Percentiles rank a stretch among this genome's conserved stretches.
These are phyloP conservation scores for Phytophthora meadii DNA, from an alignment of 352 stramenopile species.

Conservation along the genomic window DNA sequence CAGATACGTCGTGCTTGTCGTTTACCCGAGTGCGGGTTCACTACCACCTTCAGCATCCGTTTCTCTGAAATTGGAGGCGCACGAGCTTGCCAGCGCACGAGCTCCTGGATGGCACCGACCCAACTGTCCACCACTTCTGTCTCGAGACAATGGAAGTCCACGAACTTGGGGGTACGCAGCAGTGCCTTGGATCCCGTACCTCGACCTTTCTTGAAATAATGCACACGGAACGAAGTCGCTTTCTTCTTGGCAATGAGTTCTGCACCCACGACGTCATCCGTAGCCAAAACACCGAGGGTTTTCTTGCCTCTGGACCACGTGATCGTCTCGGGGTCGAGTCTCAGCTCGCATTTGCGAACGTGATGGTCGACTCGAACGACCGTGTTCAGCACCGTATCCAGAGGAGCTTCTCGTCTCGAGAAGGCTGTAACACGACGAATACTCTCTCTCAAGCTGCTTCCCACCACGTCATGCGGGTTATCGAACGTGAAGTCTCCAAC, in stretches of 20 bases:
- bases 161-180: conserved; percentile 47
- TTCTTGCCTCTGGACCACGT: conserved; percentile 63
- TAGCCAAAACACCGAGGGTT: conserved; percentile 57
- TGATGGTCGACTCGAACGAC: conserved; percentile 49
- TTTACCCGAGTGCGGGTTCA: conserved; percentile 85
- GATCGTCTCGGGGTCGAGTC: conserved; percentile 69
- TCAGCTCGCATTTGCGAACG: conserved; percentile 59
- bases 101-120: conserved; percentile 76
- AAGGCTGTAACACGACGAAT: conserved; percentile 86
- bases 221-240: conserved; percentile 57
- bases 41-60: conserved; percentile 78
- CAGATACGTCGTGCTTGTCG: conserved; percentile 71
- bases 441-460: conserved; percentile 68
- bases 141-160: conserved; percentile 61
- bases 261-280: conserved; percentile 81
- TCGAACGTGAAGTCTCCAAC: conserved; percentile 82
- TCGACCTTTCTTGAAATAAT: conserved; percentile 79
- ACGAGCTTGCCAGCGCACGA: conserved; percentile 83
- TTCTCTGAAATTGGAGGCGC: conserved; percentile 73
- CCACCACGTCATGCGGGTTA: conserved; percentile 56
- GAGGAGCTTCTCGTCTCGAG: conserved; percentile 72
- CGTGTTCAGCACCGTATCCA: conserved; percentile 68
- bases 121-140: conserved; percentile 56
- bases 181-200: conserved; percentile 70
- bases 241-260: conserved; percentile 50